phyloP scores from a whole-genome alignment of 345 rosid species.

The Rhodomyrtus tomentosa region DNA sequence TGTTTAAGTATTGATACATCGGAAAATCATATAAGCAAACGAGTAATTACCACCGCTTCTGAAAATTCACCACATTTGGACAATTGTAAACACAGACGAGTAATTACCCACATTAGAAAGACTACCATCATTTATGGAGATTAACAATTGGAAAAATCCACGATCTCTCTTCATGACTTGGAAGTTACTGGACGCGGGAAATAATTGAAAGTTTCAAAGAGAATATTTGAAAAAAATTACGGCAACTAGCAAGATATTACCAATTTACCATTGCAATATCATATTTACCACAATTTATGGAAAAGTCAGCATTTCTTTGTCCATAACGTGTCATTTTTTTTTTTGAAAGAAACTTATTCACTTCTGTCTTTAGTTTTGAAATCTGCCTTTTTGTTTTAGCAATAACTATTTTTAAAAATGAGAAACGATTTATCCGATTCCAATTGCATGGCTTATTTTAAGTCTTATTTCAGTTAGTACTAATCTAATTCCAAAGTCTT shows the following conservation, averaged over 20 bases:
- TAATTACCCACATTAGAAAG: background rate
- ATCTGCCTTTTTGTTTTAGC: background rate
- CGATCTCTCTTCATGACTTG: too few relatives aligned
- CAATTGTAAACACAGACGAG: accelerated
- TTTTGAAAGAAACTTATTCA: background rate
- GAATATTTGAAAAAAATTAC: background rate
- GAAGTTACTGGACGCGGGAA: background rate
- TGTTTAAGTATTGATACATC: background rate
- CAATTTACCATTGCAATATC: background rate
- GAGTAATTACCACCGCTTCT: too few relatives aligned
- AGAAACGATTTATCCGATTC: background rate
- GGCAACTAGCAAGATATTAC: background rate
- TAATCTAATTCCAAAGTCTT: background rate
- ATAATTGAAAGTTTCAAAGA: background rate
- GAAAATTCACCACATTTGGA: too few relatives aligned
- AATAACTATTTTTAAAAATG: background rate
- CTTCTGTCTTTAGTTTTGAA: background rate
- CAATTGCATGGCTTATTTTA: background rate
- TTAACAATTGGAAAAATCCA: background rate
- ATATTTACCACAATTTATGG: background rate
- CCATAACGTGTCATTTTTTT: background rate
- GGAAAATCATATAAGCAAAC: too few relatives aligned
- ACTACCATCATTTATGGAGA: background rate
- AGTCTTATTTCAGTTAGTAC: background rate
- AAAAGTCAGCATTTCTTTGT: background rate